Evolutionary conservation across 2,329 filamentous ascomycete genomes (phyloP), one percentile per base, ranked within the genome.

Genomic region (Torrubiella hemipterigena): DNA sequence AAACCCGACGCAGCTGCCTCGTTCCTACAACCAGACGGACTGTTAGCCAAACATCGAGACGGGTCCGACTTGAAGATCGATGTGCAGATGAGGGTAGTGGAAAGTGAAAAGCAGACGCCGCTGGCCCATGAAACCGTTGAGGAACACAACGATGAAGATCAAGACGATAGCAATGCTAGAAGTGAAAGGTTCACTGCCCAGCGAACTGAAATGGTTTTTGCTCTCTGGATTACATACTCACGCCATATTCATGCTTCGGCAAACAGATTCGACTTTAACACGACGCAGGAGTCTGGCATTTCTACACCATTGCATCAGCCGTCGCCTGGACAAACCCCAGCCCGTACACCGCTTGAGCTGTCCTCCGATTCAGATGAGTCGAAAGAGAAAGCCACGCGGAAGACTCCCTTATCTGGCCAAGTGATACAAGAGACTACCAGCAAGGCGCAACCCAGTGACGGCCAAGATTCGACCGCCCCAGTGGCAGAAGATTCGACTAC

Each of bases 211-310:
- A 71, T 93, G 39, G 86, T 96, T 0, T 96, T 87, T 59, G 91
- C 91, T 9, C 61, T 98, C 18, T 98, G 91, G 91, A 81, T 98
- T 42, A 96, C 89, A 2, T 98, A 96, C 52, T 96, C 89, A 13
- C 73, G 87, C 39, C 85, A 95, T 47, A 67, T 96, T 10, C 91
- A 98, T 52, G 81, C 83, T 12, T 69, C 76, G 22, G 75, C 75
- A 38, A 63, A 67, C 31, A 57, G 56, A 34, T 54, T 77, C 28
- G 68, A 72, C n/a, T 63, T 69, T 14, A 63, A 77, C 22, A 17
- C 27, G n/a, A 27, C 32, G 16, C 31, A 23, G 11, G 27, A 35
- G n/a, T 77, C 80, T 24, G 74, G 76, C 18, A 62, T 71, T 13
- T 65, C 68, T 14, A 86, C 84, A 2, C 83, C 86, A 18, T 68